Evolutionary conservation across 2,329 filamentous ascomycete species (phyloP).

Genomic region (Zymoseptoria crescenta): DNA sequence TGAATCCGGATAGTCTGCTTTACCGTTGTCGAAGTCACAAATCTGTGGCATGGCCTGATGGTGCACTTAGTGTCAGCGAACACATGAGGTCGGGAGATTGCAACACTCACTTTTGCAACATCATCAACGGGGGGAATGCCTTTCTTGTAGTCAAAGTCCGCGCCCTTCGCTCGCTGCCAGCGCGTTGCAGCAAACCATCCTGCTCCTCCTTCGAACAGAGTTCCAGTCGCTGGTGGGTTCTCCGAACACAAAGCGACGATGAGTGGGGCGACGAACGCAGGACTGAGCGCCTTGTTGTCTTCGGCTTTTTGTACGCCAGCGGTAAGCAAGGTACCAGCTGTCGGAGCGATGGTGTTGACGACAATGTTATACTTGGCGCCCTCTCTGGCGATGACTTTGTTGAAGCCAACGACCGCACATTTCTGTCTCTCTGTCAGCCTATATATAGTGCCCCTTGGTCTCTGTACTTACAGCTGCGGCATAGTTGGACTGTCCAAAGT

Average conservation of each 20-base stretch:
- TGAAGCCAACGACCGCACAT: constrained; percentile 88
- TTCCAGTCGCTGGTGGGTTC: constrained; percentile 70
- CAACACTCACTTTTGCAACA: constrained; percentile 5
- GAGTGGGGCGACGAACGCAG: constrained; percentile 88
- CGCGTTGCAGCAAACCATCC: constrained; percentile 83
- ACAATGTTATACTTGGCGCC: constrained; percentile 94
- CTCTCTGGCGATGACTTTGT: constrained; percentile 92
- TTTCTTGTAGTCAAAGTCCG: constrained; percentile 55
- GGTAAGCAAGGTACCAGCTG: constrained; percentile 89
- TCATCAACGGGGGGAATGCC: constrained; percentile 11
- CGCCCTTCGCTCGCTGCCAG: constrained; percentile 83
- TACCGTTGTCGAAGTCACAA: neutral
- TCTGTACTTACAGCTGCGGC: constrained; percentile 47
- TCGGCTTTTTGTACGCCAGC: constrained; percentile 88
- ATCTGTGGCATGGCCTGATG: neutral
- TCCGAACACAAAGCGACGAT: constrained; percentile 82
- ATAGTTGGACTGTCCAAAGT: constrained; percentile 97
- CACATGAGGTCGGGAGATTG: no score
- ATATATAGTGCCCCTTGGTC: no score
- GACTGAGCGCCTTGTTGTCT: constrained; percentile 94
- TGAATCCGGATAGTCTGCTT: neutral
- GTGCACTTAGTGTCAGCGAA: no score
- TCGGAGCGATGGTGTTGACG: constrained; percentile 84
- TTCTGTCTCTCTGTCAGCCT: constrained; percentile 41
- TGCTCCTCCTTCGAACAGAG: constrained; percentile 84